A percentile compares a stretch with the other conserved stretches of the same genome.
Conservation (phyloP, 2,329 filamentous ascomycete genomes). For the Stagonosporopsis chrysanthemi region DNA sequence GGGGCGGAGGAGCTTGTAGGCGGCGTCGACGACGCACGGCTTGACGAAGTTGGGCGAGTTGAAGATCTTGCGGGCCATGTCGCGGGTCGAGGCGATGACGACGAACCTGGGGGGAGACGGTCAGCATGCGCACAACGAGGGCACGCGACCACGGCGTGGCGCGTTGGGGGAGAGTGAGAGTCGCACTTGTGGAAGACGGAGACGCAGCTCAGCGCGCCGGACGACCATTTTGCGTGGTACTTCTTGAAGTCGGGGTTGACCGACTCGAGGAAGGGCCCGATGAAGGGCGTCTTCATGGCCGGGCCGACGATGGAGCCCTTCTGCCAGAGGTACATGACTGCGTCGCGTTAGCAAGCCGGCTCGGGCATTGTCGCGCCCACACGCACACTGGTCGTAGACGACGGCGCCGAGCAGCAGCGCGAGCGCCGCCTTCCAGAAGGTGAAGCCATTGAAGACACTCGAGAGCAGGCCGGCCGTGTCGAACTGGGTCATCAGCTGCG, state of each 20-base stretch:
- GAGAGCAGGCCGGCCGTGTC: constrained; percentile 42
- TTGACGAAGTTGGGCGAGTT: constrained; percentile 93
- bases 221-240: constrained; percentile 92
- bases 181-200: constrained; percentile 97
- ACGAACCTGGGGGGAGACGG: constrained; percentile 74
- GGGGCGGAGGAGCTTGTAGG: constrained; percentile 88
- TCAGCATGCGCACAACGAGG: constrained; percentile 22
- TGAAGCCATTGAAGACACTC: constrained; percentile 43
- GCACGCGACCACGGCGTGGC: constrained; percentile 10
- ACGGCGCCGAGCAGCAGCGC: constrained; percentile 75
- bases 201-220: constrained; percentile 91
- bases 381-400: constrained; percentile 89
- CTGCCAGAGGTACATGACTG: constrained; percentile 57
- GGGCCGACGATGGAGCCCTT: constrained; percentile 58
- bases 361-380: background rate
- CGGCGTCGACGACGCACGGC: constrained; percentile 93
- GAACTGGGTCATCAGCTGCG: constrained; percentile 41
- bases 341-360: constrained; percentile 49
- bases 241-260: constrained; percentile 90
- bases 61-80: constrained; percentile 96
- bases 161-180: background rate
- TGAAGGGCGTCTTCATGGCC: constrained; percentile 58
- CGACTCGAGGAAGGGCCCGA: constrained; percentile 94
- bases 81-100: constrained; percentile 92
- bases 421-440: constrained; percentile 52